Evolutionary conservation across 371 early-diverging fungal species (phyloP).

Genomic region (Syncephalastrum monosporum): DNA sequence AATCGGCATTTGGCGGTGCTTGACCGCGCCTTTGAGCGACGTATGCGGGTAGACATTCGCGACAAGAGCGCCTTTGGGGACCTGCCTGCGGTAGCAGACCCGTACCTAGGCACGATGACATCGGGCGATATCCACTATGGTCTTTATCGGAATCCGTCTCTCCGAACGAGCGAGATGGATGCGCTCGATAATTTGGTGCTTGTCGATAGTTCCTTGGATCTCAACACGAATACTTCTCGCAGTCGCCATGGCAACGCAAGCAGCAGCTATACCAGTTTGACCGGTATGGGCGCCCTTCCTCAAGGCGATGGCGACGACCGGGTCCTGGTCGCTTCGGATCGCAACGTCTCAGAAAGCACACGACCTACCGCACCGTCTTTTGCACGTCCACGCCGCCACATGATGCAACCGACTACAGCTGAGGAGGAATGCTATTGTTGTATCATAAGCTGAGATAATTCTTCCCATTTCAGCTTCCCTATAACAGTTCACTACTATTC

Average conservation of each 20-base stretch:
- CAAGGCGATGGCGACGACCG: background rate
- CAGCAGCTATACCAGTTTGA: no score
- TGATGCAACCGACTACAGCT: background rate
- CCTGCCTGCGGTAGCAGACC: conserved; percentile 17
- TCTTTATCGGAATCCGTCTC: conserved; percentile 19
- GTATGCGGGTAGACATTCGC: conserved; percentile 17
- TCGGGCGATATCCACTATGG: conserved; percentile 30
- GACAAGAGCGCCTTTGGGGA: conserved; percentile 22
- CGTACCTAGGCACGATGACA: conserved; percentile 27
- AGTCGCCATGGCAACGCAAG: no score
- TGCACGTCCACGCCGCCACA: no score
- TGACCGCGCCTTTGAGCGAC: conserved; percentile 19
- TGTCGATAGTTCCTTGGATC: background rate
- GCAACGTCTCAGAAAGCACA: background rate
- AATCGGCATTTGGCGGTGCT: conserved; percentile 15
- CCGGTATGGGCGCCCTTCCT: no score
- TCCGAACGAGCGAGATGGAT: conserved; percentile 2
- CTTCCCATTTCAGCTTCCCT: no score
- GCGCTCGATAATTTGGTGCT: background rate
- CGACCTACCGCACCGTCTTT: no score
- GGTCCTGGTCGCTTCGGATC: conserved; percentile 8
- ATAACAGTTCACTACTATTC: no score
- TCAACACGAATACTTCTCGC: no score
- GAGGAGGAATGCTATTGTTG: conserved; percentile 14
- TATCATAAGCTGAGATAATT: background rate